Evolutionary conservation across 768 basidiomycete genomes (phyloP).

Genomic region (Leccinum sublutescens): DNA sequence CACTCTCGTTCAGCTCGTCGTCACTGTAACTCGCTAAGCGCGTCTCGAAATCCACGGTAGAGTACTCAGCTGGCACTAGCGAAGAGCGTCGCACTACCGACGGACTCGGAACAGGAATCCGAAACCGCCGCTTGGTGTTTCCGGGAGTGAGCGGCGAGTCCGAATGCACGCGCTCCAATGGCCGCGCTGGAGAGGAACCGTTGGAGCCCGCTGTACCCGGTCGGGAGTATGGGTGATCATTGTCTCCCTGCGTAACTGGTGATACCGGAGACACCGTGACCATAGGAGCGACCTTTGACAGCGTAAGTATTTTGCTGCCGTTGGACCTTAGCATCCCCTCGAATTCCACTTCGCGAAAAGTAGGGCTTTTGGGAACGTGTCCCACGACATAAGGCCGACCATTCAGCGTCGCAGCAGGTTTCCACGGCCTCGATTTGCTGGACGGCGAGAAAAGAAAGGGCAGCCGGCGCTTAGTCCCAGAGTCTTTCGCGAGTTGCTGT

Average conservation of each 20-base stretch:
- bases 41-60: conserved; percentile 81
- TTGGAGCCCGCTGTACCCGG: conserved; percentile 24
- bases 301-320: conserved; percentile 40
- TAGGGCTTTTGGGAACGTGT: conserved; percentile 52
- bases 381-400: conserved; percentile 71
- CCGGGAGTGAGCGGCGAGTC: conserved; percentile 29
- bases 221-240: conserved; percentile 31
- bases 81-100: conserved; percentile 46
- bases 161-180: conserved; percentile 26
- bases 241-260: conserved; percentile 25
- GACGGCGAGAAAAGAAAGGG: conserved; percentile 64
- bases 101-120: conserved; percentile 58
- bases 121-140: conserved; percentile 50
- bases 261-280: conserved; percentile 28
- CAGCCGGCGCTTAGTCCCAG: conserved; percentile 57
- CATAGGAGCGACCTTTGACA: conserved; percentile 28
- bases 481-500: conserved; percentile 61
- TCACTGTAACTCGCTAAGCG: conserved; percentile 64
- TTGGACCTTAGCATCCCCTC: conserved; percentile 68
- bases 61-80: conserved; percentile 71
- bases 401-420: conserved; percentile 78
- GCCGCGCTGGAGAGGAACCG: conserved; percentile 16
- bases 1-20: conserved; percentile 43
- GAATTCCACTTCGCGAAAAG: conserved; percentile 70
- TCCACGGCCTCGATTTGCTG: conserved; percentile 57